Evolutionary conservation across 2,329 filamentous ascomycete genomes (phyloP), one percentile per base, ranked within the genome.

Genomic region (Neopestalotiopsis clavispora): DNA sequence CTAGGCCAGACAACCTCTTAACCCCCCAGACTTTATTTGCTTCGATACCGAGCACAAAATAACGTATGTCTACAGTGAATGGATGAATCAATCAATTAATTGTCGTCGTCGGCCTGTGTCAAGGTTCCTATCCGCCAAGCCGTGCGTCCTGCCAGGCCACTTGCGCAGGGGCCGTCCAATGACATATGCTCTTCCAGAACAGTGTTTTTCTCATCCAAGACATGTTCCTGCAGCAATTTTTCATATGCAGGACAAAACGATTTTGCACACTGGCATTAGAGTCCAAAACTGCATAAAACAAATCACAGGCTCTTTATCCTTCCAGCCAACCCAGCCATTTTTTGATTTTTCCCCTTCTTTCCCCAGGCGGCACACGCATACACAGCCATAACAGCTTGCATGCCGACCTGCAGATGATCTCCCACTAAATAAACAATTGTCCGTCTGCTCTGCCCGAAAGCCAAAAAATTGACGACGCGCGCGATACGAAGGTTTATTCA

Each of bases 101-200:
- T 38, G 10, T 38, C 34, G 34, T 28, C 42, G 34, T 28, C 42
- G 65, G n/a, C 65, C 34, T 60, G 52, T 60, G 52, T 40, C 65
- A 67, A 49, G 49, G 49, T 56, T 52, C 17, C 28, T 65, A 17
- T 57, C 64, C 52, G 28, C 40, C 34, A 34, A 40, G 28, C 32
- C 52, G 56, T 67, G 23, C 13, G 23, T 32, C n/a, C 38, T 28
- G 10, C 40, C 23, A 49, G 28, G 12, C 20, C 23, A 52, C 65
- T 28, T 67, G 65, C 40, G 65, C 65, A 60, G 52, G 65, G 34
- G 32, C 20, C 32, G 56, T 59, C 65, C 65, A 67, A 67, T 67
- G 23, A 67, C 30, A 23, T 66, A 20, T 60, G 28, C 49, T 28
- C 17, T 52, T 40, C 17, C 42, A 40, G 52, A 30, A 17, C 17